Evolutionary conservation across 352 stramenopile genomes (phyloP).

Genomic region (Hyaloperonospora brassicae): DNA sequence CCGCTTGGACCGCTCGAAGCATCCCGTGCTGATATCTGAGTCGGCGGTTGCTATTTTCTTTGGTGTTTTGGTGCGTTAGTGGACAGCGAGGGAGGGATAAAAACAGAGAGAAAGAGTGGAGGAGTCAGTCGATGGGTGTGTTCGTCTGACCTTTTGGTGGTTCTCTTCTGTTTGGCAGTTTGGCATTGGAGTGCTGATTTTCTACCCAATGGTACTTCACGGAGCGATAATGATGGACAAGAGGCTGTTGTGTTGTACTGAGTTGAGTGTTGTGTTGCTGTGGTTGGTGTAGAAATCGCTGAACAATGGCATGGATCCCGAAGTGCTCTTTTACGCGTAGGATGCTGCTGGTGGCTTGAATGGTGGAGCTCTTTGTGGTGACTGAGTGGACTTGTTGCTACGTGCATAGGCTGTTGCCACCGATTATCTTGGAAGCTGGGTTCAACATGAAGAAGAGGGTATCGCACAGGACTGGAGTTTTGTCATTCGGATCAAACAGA

Average conservation of each 20-base stretch:
- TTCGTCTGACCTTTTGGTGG: no score
- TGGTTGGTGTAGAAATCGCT: constrained; percentile 46
- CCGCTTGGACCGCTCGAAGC: constrained; percentile 58
- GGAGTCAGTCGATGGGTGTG: no score
- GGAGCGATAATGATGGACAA: not conserved
- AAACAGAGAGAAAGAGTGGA: no score
- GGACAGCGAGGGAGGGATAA: no score
- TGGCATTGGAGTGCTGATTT: constrained; percentile 65
- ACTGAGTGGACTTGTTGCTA: not conserved
- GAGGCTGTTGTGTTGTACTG: constrained; percentile 1
- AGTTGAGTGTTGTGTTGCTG: not conserved
- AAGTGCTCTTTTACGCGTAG: constrained; percentile 80
- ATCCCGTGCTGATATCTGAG: constrained; percentile 68
- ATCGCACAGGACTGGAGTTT: no score
- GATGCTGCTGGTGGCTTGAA: constrained; percentile 5
- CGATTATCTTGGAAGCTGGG: constrained; percentile 57
- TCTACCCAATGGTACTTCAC: constrained; percentile 55
- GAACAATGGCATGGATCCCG: constrained; percentile 72
- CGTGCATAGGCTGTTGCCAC: constrained; percentile 20
- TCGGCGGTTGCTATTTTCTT: constrained; percentile 80
- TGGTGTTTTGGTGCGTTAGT: constrained; percentile 55
- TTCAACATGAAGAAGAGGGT: constrained; percentile 50
- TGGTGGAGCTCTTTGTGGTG: no score
- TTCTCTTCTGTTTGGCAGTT: constrained; percentile 32
- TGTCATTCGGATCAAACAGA: no score